phyloP scores from a whole-genome alignment of 2,329 filamentous ascomycete genomes.

The Aureobasidium vineae region DNA sequence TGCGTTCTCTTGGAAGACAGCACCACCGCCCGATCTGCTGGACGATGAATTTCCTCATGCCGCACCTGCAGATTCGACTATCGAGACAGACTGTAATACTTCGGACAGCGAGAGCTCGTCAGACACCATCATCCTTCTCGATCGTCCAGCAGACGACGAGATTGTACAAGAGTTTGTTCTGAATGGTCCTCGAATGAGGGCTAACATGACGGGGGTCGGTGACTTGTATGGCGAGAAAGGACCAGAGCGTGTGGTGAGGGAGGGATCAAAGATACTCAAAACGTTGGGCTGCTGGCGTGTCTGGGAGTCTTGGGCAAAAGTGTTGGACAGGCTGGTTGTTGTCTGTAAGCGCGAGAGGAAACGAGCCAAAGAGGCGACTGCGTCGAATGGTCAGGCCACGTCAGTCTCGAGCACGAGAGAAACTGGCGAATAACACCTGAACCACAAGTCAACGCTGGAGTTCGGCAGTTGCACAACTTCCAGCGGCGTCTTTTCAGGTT shows the following conservation, averaged over 20 bases:
- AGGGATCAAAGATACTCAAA: constrained; percentile 43
- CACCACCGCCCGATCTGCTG: not conserved
- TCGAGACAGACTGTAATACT: not conserved
- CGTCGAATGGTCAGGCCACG: not conserved
- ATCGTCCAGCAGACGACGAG: constrained; percentile 58
- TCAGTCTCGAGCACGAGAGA: not conserved
- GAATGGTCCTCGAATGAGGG: constrained; percentile 51
- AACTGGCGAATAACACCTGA: not conserved
- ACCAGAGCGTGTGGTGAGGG: constrained; percentile 41
- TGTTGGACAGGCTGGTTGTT: not conserved
- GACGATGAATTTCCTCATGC: no score
- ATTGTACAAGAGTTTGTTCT: constrained; percentile 57
- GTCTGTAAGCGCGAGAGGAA: constrained; percentile 8
- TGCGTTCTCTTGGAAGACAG: constrained; percentile 29
- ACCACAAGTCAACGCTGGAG: not conserved
- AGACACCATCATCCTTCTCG: constrained; percentile 38
- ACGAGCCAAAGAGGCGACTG: not conserved
- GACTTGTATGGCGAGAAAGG: constrained; percentile 46
- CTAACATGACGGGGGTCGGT: constrained; percentile 54
- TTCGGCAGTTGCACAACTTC: no score
- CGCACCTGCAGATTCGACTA: not conserved
- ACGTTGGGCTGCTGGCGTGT: constrained; percentile 31
- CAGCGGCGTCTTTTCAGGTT: not conserved
- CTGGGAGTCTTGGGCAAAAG: not conserved
- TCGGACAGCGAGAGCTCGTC: constrained; percentile 4